A percentile compares a stretch with the other conserved stretches of the same genome.
Evolutionary conservation across 2,329 filamentous ascomycete species (phyloP).

Genomic region (Cladorrhinum sp.): DNA sequence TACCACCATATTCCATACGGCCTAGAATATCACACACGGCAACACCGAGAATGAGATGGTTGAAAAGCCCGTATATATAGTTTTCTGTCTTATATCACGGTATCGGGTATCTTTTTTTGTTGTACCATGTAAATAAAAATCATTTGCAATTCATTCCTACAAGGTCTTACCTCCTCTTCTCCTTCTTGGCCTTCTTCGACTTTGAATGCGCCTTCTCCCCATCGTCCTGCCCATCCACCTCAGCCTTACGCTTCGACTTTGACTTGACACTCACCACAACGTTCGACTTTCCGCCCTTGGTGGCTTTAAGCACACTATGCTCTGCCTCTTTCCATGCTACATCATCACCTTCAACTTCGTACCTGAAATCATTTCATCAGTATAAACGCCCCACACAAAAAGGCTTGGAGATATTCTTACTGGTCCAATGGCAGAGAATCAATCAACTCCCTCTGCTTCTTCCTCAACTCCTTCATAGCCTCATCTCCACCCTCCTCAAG

Average conservation of each 20-base stretch:
- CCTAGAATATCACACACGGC: background rate
- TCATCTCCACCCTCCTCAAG: conserved; percentile 80
- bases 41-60: background rate
- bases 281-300: conserved; percentile 54
- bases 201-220: conserved; percentile 52
- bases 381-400: conserved; percentile 5
- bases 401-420: conserved; percentile 49
- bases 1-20: background rate
- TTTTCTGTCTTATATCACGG: background rate
- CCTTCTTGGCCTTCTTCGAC: conserved; percentile 51
- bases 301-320: conserved; percentile 63
- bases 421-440: conserved; percentile 85
- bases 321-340: conserved; percentile 69
- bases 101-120: conserved; percentile 18
- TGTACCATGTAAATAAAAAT: conserved; percentile 10
- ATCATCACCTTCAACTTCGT: conserved; percentile 62
- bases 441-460: conserved; percentile 84
- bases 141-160: background rate
- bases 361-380: conserved; percentile 41
- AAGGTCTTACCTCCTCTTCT: conserved; percentile 25
- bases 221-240: conserved; percentile 60
- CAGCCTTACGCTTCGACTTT: conserved; percentile 75
- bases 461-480: conserved; percentile 65
- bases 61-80: background rate
- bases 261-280: conserved; percentile 78